Evolutionary conservation across 805 yeast species (phyloP).

Genomic region (Kluyveromyces wickerhamii): DNA sequence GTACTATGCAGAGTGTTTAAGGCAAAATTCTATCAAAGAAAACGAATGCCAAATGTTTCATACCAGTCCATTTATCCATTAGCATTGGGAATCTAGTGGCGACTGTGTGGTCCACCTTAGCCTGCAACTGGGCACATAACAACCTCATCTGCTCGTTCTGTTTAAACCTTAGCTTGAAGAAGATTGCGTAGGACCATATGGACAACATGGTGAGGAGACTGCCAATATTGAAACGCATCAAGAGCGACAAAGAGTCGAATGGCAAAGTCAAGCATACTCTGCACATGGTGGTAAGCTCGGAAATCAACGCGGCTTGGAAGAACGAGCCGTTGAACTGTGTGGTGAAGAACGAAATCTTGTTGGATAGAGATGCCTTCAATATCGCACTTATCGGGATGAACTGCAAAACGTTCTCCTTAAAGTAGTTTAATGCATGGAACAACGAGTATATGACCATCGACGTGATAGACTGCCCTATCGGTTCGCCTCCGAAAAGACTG

Average conservation of each 20-base stretch:
- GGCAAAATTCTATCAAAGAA: conserved; percentile 10
- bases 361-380: conserved; percentile 24
- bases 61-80: conserved; percentile 16
- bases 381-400: conserved; percentile 32
- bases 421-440: conserved; percentile 57
- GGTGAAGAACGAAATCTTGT: conserved; percentile 28
- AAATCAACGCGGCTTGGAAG: conserved; percentile 37
- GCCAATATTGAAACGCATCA: conserved; percentile 22
- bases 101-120: conserved; percentile 32
- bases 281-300: conserved; percentile 37
- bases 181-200: conserved; percentile 40
- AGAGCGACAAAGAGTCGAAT: conserved; percentile 33
- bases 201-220: conserved; percentile 32
- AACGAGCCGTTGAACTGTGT: conserved; percentile 37
- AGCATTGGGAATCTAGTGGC: conserved; percentile 32
- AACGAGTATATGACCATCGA: conserved; percentile 57
- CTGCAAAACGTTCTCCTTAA: conserved; percentile 48
- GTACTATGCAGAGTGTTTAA: neutral
- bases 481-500: conserved; percentile 36
- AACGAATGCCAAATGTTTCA: conserved; percentile 13
- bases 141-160: conserved; percentile 48
- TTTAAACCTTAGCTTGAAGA: conserved; percentile 53
- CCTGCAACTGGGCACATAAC: conserved; percentile 40
- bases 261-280: conserved; percentile 36
- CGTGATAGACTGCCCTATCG: conserved; percentile 42